Percentiles rank a stretch among this genome's conserved stretches.
Conservation (phyloP, 805 yeast genomes). For the Candida tammaniensis region DNA sequence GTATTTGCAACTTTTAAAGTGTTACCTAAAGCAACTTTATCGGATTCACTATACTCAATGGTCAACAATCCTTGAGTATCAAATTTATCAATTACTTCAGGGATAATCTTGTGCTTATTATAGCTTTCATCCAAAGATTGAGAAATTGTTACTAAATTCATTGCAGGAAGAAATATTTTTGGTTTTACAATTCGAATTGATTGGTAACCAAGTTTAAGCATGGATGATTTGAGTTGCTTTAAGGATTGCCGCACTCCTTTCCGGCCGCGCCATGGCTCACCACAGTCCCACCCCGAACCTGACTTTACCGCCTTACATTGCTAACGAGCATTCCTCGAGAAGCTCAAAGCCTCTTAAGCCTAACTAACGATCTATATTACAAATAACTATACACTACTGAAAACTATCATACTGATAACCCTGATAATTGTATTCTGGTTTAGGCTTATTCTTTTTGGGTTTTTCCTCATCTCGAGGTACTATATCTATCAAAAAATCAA, state of each 20-base stretch:
- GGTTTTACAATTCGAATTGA: no score
- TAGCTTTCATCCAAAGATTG: constrained; percentile 53
- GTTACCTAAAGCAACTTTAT: constrained; percentile 79
- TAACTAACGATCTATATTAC: no score
- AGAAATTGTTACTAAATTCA: constrained; percentile 51
- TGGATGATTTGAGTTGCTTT: no score
- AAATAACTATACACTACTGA: constrained; percentile 9
- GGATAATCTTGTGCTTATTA: constrained; percentile 47
- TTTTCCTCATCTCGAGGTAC: constrained; percentile 87
- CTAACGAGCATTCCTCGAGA: no score
- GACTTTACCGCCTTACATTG: no score
- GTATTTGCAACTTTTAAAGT: constrained; percentile 62
- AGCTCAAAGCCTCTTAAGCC: no score
- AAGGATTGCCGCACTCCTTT: no score
- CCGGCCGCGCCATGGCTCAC: no score
- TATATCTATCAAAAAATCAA: constrained; percentile 92
- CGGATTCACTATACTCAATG: constrained; percentile 53
- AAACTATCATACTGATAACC: constrained; percentile 9
- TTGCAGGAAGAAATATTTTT: no score
- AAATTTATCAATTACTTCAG: constrained; percentile 51
- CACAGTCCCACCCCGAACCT: no score
- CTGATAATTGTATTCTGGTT: constrained; percentile 8
- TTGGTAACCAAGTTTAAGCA: no score
- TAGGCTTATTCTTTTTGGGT: constrained; percentile 35
- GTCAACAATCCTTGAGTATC: constrained; percentile 56